Percentiles rank a stretch among this genome's conserved stretches.
Conservation (phyloP, 139 green algal genomes). For the Chlamydomonas applanata region DNA sequence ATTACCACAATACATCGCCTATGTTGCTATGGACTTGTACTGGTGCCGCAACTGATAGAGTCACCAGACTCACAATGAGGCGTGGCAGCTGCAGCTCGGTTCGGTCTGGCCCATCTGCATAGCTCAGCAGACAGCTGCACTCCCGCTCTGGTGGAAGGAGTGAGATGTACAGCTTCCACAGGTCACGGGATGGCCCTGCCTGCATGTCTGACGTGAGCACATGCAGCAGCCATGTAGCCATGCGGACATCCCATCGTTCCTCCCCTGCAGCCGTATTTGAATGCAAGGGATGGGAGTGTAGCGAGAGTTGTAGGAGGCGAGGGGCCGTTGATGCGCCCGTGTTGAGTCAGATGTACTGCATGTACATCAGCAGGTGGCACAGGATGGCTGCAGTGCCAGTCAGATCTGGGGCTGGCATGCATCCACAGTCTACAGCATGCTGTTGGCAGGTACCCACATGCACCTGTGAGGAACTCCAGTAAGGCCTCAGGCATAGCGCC, state of each 20-base stretch:
- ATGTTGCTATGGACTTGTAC: no score
- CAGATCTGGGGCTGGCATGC: no score
- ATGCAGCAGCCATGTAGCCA: constrained; percentile 4
- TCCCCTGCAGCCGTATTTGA: no score
- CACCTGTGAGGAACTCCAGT: background rate
- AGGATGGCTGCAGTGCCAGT: no score
- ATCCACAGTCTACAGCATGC: no score
- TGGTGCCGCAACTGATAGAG: no score
- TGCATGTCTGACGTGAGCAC: background rate
- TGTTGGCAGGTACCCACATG: no score
- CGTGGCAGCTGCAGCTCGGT: constrained; percentile 4
- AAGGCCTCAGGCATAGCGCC: background rate
- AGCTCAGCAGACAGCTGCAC: constrained; percentile 14
- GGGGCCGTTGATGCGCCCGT: no score
- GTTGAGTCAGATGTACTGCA: no score
- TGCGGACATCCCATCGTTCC: constrained; percentile 6
- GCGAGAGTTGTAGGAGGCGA: background rate
- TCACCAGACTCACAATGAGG: constrained; percentile 3
- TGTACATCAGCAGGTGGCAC: no score
- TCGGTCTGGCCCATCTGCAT: background rate
- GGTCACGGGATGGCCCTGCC: background rate
- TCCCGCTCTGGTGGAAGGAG: constrained; percentile 23
- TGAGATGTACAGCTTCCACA: constrained; percentile 25
- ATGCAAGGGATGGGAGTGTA: no score
- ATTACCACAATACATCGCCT: no score